These are phyloP conservation scores for Cercospora berteroae DNA, from an alignment of 2,329 filamentous ascomycete genomes.

Conservation along the genomic window DNA sequence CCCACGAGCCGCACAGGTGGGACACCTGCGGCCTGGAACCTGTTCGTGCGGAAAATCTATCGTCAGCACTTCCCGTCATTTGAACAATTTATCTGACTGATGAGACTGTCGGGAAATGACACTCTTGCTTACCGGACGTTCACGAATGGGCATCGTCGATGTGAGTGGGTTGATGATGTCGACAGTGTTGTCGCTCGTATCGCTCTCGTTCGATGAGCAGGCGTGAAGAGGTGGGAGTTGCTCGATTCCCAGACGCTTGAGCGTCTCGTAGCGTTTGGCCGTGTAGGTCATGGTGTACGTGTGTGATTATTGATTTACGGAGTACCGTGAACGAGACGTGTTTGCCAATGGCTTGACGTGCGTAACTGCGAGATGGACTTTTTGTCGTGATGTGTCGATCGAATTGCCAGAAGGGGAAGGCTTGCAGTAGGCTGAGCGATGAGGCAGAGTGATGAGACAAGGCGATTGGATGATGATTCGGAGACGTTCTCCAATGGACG, in stretches of 20 bases:
- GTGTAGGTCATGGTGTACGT: slow-evolving; percentile 30
- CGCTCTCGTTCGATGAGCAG: slow-evolving; percentile 7
- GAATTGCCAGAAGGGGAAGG: not conserved
- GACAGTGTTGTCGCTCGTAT: slow-evolving; percentile 3
- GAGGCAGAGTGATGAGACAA: not conserved
- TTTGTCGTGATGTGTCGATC: not conserved
- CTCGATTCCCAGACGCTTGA: slow-evolving; percentile 33
- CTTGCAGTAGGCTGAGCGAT: not conserved
- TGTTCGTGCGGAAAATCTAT: slow-evolving; percentile 20
- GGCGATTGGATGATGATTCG: not conserved
- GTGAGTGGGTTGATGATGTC: not conserved
- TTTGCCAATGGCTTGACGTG: slow-evolving; percentile 12
- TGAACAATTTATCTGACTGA: not conserved
- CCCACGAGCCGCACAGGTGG: slow-evolving; percentile 33
- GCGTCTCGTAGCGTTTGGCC: slow-evolving; percentile 27
- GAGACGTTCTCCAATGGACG: not conserved
- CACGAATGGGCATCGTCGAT: not conserved
- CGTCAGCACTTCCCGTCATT: not conserved
- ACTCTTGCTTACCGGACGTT: slow-evolving; percentile 2
- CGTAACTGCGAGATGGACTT: not conserved
- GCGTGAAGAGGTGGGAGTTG: slow-evolving; percentile 28
- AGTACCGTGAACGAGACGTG: not conserved
- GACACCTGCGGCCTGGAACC: slow-evolving; percentile 37
- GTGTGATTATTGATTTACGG: not conserved
- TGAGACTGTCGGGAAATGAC: not conserved